Evolutionary conservation across 257 asterid species (phyloP).

Genomic region (Orobanche coerulescens): DNA sequence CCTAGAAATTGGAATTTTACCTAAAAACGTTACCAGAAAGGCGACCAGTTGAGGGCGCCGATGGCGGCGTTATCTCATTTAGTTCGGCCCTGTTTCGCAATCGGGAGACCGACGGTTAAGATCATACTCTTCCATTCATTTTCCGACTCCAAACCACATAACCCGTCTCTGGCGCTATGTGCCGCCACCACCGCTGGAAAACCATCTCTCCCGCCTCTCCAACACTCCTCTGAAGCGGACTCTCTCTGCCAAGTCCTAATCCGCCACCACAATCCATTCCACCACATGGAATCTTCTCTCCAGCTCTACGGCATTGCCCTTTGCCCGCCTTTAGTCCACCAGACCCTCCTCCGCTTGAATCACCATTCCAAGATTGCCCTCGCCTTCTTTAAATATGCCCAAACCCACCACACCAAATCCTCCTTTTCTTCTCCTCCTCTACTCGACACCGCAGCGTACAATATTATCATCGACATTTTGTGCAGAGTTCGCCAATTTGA

Average conservation of each 20-base stretch:
- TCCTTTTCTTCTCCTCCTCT: conserved; percentile 20
- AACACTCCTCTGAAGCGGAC: conserved; percentile 63
- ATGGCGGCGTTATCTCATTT: not conserved
- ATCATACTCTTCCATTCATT: conserved; percentile 26
- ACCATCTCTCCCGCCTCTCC: conserved; percentile 40
- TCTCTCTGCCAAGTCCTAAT: conserved; percentile 54
- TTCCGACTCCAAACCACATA: conserved; percentile 28
- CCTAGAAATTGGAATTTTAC: too few relatives aligned
- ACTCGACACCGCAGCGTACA: conserved; percentile 54
- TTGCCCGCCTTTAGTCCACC: conserved; percentile 52
- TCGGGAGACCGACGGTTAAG: not conserved
- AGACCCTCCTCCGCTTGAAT: conserved; percentile 66
- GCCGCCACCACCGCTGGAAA: conserved; percentile 15
- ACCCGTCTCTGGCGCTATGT: conserved; percentile 7
- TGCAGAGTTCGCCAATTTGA: conserved; percentile 80
- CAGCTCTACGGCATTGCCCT: conserved; percentile 66
- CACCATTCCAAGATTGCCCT: conserved; percentile 76
- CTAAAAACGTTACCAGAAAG: too few relatives aligned
- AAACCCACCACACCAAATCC: conserved; percentile 22
- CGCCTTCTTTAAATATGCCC: conserved; percentile 60
- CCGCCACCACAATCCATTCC: conserved; percentile 86
- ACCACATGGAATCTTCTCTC: conserved; percentile 76
- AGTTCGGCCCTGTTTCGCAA: not conserved
- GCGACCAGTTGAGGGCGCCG: not conserved
- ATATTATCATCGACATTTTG: conserved; percentile 54